Conservation (phyloP, 129 eudicot species). For the Dittrichia graveolens region DNA sequence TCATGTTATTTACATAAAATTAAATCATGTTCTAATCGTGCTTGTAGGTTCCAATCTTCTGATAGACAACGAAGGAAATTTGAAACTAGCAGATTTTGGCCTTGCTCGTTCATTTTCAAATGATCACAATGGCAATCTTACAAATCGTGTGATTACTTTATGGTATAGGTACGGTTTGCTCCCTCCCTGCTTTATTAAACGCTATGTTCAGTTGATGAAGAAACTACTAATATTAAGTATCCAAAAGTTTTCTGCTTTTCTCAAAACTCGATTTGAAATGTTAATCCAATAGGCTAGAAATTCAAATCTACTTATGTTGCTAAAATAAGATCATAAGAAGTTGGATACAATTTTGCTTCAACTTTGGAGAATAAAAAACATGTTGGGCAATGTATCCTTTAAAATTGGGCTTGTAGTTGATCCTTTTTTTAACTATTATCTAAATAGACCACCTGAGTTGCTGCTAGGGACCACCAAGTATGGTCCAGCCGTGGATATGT, state of each 20-base stretch:
- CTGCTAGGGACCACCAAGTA: conserved; percentile 96
- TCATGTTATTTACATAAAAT: not conserved
- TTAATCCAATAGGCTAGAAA: not conserved
- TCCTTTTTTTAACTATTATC: conserved; percentile 26
- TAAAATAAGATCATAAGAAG: not conserved
- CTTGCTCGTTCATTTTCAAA: conserved; percentile 77
- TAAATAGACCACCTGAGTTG: conserved; percentile 95
- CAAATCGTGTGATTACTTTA: conserved; percentile 90
- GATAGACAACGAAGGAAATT: conserved; percentile 87
- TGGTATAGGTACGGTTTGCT: conserved; percentile 75
- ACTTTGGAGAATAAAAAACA: not conserved
- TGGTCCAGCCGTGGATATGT: conserved; percentile 98
- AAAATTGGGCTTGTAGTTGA: not conserved
- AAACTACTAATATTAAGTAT: not conserved
- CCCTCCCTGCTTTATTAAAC: conserved; percentile 10
- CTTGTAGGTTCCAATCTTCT: conserved; percentile 83
- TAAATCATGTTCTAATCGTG: not conserved
- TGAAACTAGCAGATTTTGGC: conserved; percentile 98
- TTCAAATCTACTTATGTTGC: not conserved
- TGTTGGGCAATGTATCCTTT: not conserved
- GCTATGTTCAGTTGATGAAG: not conserved
- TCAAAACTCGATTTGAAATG: conserved; percentile 1
- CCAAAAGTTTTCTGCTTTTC: not conserved
- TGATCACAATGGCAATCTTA: conserved; percentile 78
- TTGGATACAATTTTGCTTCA: not conserved